Conservation (phyloP, 2,329 filamentous ascomycete species). For the Beauveria sp. region DNA sequence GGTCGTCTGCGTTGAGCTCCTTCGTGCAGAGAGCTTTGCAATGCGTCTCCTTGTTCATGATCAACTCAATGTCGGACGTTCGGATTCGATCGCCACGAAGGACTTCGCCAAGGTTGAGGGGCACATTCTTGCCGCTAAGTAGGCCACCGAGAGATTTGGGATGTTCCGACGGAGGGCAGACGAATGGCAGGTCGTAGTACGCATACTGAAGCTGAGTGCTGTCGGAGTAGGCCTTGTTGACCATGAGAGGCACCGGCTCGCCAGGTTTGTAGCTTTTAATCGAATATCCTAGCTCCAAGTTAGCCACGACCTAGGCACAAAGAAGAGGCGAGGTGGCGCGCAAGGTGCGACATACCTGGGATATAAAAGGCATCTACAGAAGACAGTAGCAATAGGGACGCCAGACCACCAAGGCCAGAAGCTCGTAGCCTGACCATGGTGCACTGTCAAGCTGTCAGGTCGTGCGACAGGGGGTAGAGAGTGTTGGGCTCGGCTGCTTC, state of each 20-base stretch:
- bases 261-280: slow-evolving; percentile 70
- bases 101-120: slow-evolving; percentile 80
- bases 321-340: neutral
- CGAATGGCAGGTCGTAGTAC: slow-evolving; percentile 81
- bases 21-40: slow-evolving; percentile 66
- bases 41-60: slow-evolving; percentile 67
- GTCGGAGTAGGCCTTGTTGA: slow-evolving; percentile 89
- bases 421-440: slow-evolving; percentile 25
- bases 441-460: slow-evolving; percentile 7
- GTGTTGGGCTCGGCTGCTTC: neutral
- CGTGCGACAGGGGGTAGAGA: neutral
- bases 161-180: slow-evolving; percentile 69
- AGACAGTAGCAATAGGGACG: slow-evolving; percentile 33
- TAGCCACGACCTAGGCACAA: neutral
- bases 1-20: slow-evolving; percentile 54
- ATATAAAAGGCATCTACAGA: slow-evolving; percentile 67
- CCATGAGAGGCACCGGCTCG: slow-evolving; percentile 74
- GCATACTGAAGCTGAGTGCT: slow-evolving; percentile 86
- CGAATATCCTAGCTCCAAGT: slow-evolving; percentile 56
- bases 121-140: slow-evolving; percentile 67
- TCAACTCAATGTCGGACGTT: slow-evolving; percentile 73
- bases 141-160: slow-evolving; percentile 58
- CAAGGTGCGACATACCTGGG: slow-evolving; percentile 50
- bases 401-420: slow-evolving; percentile 29
- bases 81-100: slow-evolving; percentile 80